Base-by-base conservation (phyloP, 495 filamentous ascomycete genomes). In the Tricharina praecox region DNA sequence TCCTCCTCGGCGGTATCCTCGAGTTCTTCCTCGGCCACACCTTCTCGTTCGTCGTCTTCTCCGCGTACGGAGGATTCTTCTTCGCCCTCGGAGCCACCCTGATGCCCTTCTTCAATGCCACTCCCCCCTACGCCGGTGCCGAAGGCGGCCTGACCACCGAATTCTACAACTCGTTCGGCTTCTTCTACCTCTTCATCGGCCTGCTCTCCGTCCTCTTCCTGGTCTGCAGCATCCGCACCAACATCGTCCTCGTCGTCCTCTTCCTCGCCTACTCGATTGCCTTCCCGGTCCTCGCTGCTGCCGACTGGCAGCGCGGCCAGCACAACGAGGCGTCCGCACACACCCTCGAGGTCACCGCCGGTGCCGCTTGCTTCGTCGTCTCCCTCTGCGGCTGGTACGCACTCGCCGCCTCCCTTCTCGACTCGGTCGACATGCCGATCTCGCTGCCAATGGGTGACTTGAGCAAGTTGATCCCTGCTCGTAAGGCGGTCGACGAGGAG, bases 1-100 rank as follows among this genome's bases (percentile, higher is more conserved):
- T 81, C 67, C 62, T 78, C 23, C 43, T 82, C 0, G 76, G 75
- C 11, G 69, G 67, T 13, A 50, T 83, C 38, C 71, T 79, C 18
- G 79, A 84, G 57, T 81, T 76, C 67, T 67, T 83, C 50, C 66
- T 83, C 8, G 79, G 79, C 26, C 82, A 85, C 61, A 83, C 79
- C 1, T 85, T 84, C 54, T 73, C 77, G 0, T 76, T 72, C 39
- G 76, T 80, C 18, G 71, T 85, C 21, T 84, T 81, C 58, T 64
- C 57, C 18, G 64, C 65, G 21, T 77, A 75, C 54, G 39, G 39
- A 7, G 21, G 39, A 4, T 43, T 21, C 39, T 43, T 23, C 11
- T 28, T 43, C 10, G 8, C 39, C 10, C 7, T 43, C 39, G 39
- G 39, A 3, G 39, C 20, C 23, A 43, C 39, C 7, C 24, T 43